Percentiles rank a stretch among this genome's conserved stretches.
Conservation (phyloP, 495 filamentous ascomycete genomes). For the Neurospora africana region DNA sequence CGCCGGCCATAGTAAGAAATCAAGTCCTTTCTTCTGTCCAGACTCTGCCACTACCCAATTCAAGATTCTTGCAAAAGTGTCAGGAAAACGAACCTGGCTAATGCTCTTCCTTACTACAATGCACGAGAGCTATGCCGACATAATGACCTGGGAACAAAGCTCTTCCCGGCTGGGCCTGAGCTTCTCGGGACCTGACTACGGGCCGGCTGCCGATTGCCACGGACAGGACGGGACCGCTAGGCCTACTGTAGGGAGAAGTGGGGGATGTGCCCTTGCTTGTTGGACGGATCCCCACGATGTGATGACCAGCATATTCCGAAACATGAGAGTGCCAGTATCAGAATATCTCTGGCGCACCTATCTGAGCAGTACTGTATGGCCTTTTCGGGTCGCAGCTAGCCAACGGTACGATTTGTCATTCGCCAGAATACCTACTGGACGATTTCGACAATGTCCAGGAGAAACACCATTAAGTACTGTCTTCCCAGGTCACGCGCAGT, state of each 20-base stretch:
- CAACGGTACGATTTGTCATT: constrained; percentile 1
- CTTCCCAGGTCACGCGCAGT: neutral
- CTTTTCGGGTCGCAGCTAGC: neutral
- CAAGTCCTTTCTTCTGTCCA: neutral
- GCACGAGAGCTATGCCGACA: neutral
- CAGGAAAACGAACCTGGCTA: too few species aligned
- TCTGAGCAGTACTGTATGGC: neutral
- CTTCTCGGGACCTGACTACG: neutral
- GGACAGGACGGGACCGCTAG: neutral
- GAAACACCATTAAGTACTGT: neutral
- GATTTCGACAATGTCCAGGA: neutral
- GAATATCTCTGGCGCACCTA: neutral
- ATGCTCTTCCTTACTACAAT: too few species aligned
- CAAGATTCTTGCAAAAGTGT: too few species aligned
- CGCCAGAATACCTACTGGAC: neutral
- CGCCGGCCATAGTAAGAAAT: neutral
- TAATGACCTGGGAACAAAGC: neutral
- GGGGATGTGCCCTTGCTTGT: constrained; percentile 1
- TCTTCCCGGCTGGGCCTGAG: neutral
- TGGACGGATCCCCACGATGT: constrained; percentile 4
- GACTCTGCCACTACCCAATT: neutral
- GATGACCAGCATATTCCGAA: constrained; percentile 10
- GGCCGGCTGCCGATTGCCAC: neutral
- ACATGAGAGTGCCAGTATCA: constrained; percentile 10
- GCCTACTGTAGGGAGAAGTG: neutral